Evolutionary conservation across 1,139 yeast species (phyloP), one percentile per base, ranked within the genome.

Genomic region (Insectozyma bohioensis): DNA sequence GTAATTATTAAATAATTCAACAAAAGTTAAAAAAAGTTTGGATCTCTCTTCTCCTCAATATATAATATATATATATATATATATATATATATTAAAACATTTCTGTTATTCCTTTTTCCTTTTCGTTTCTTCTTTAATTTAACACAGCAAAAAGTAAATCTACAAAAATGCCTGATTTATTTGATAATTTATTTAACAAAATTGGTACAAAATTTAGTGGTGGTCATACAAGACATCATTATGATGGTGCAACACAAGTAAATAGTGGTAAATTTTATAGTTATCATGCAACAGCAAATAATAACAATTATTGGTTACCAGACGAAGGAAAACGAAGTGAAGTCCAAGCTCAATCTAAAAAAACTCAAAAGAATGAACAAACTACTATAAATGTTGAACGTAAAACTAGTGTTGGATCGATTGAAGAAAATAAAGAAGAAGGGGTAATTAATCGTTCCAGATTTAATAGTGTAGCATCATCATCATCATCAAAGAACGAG

Each of bases 291-390:
- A 60, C 52, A 28, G 51, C 59, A 9, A 63, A 67, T 28, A 67
- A 67, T 43, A 67, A 66, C 41, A 56, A 61, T 14, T 67, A 62
- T 33, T 67, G 73, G 73, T 46, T 67, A 48, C 65, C 72, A 2
- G 28, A 23, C 14, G 15, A 17, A 5, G 29, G 22, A 14, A n/a
- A n/a, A n/a, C n/a, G n/a, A n/a, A n/a, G n/a, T n/a, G n/a, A n/a
- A n/a, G n/a, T n/a, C n/a, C n/a, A n/a, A n/a, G n/a, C n/a, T n/a
- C n/a, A n/a, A n/a, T n/a, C n/a, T n/a, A n/a, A n/a, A n/a, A n/a
- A n/a, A n/a, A n/a, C n/a, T n/a, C n/a, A n/a, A n/a, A n/a, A n/a
- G n/a, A 24, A 23, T 12, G 24, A 14, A n/a, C 8, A 16, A 11
- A 14, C 35, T 11, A 24, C 18, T 4, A 28, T 25, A 20, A 32